phyloP scores from a whole-genome alignment of 768 basidiomycete genomes.

The Boletus pseudo-olivaceus region DNA sequence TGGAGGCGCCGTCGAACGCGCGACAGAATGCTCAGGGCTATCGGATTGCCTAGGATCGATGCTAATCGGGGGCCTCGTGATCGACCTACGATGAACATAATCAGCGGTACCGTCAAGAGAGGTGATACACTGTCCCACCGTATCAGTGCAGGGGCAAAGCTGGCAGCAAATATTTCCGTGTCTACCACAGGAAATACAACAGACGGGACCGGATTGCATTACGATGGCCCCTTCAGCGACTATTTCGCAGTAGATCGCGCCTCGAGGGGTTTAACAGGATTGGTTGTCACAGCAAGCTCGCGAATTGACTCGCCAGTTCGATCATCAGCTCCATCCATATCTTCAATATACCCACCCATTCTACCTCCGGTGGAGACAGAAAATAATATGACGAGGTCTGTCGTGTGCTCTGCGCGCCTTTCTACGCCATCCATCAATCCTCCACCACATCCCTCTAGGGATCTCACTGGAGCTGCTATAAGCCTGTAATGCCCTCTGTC shows the following conservation, averaged over 20 bases:
- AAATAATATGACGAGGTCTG: constrained; percentile 16
- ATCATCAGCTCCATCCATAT: constrained; percentile 42
- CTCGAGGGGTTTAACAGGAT: constrained; percentile 8
- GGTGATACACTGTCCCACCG: neutral
- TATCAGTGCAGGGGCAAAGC: neutral
- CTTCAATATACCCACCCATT: constrained; percentile 49
- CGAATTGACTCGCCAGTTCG: constrained; percentile 2
- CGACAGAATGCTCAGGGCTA: constrained; percentile 35
- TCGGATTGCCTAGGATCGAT: constrained; percentile 32
- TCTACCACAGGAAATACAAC: neutral
- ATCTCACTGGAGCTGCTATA: neutral
- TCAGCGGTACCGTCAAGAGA: constrained; percentile 14
- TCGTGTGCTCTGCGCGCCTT: neutral
- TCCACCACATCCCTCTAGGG: constrained; percentile 1
- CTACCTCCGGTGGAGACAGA: constrained; percentile 33
- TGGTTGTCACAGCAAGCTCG: constrained; percentile 23
- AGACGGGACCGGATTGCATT: neutral
- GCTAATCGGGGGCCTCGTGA: constrained; percentile 29
- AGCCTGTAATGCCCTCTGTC: neutral
- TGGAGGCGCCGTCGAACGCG: constrained; percentile 35
- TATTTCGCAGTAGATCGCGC: constrained; percentile 10
- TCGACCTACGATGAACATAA: constrained; percentile 21
- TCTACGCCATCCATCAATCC: neutral
- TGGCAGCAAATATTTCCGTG: neutral
- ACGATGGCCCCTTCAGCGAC: neutral